These are phyloP conservation scores for Pseudocercospora fijiensis DNA, from an alignment of 2,329 filamentous ascomycete genomes.

Conservation along the genomic window DNA sequence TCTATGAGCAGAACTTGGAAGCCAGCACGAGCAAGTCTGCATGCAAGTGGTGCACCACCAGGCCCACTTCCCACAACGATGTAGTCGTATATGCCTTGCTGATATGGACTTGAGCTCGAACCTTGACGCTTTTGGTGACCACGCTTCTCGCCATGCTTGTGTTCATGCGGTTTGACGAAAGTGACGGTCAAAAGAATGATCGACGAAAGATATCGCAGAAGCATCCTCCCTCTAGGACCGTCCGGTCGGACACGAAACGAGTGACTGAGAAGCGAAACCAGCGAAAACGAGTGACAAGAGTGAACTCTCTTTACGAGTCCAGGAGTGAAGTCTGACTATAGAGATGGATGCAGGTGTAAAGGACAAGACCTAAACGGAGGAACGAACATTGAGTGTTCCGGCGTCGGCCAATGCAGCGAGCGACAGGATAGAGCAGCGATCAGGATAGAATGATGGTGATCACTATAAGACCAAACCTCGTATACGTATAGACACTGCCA, in stretches of 20 bases:
- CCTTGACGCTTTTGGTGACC: conserved; percentile 12
- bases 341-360: background rate
- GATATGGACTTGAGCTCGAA: background rate
- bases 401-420: background rate
- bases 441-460: background rate
- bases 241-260: background rate
- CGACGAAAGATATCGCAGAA: background rate
- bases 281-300: background rate
- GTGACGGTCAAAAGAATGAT: background rate
- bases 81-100: conserved; percentile 48
- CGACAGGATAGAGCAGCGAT: background rate
- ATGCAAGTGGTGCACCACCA: conserved; percentile 59
- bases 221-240: background rate
- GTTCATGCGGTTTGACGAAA: background rate
- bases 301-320: background rate
- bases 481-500: background rate
- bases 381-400: background rate
- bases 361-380: background rate
- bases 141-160: conserved; percentile 1
- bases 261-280: background rate
- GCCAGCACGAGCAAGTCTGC: conserved; percentile 59
- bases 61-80: conserved; percentile 61
- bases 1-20: conserved; percentile 61
- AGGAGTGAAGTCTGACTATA: background rate
- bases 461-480: background rate